Evolutionary conservation across 257 asterid genomes (phyloP), one percentile per base, ranked within the genome.

Genomic region (Sherardia arvensis): DNA sequence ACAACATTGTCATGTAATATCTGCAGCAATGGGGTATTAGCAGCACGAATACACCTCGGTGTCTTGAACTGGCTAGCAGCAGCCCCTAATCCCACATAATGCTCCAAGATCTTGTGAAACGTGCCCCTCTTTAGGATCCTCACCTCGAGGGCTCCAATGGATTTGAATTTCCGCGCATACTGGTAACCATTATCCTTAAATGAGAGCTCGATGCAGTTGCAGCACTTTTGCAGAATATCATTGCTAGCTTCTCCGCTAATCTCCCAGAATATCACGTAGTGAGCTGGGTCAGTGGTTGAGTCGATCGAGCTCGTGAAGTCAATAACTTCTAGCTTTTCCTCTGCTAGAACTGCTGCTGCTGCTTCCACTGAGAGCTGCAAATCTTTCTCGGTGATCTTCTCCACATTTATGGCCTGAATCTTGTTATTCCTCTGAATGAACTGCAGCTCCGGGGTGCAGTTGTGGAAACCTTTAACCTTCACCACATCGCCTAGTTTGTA

Each of bases 51-150:
- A 28, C 96, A 93, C 10, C 99, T 61, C 3, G 99, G 99, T 5
- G 96, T 87, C 74, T 93, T 93, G 86, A 90, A 93, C 83, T 93
- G 99, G 80, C 99, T 93, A 15, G 87, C 97, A 2, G 97, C 97
- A 8, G 90, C 94, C 1, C 99, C 99, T 8, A 85, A 56, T 14
- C 91, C 96, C 4, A 90, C 96, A 34, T 75, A 84, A 61, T 93
- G 97, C 68, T 93, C 99, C 74, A 87, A 45, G 12, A 93, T 85
- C 95, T 85, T 84, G 49, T 84, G 90, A 55, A 93, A 93, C 0
- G 99, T 90, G 3, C 96, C 97, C 54, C 68, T 78, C 82, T 61
- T 75, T 70, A 93, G 82, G 11, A 87, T 49, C 40, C 84, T 66
- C 7, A 93, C 90, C 74, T 93, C 97, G n/a, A 93, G 79, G 0